Conservation (phyloP, 106 monocot genomes). For the Dioscorea alata region DNA sequence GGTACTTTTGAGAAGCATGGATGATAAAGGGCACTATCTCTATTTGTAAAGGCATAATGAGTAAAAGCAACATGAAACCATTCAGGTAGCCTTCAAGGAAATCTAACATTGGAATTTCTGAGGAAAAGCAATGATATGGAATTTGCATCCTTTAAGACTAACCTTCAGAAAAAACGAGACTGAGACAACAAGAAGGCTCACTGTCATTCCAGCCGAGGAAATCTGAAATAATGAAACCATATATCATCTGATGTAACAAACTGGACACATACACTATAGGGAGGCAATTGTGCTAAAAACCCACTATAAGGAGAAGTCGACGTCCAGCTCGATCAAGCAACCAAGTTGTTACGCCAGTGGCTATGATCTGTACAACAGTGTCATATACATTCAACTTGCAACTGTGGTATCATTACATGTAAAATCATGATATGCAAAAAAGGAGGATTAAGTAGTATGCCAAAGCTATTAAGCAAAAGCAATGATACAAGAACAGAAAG, state of each 20-base stretch:
- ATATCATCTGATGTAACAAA: neutral
- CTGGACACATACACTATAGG: neutral
- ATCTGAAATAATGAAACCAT: constrained; percentile 41
- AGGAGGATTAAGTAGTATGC: too few relatives aligned
- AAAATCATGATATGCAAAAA: too few relatives aligned
- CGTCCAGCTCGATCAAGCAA: constrained; percentile 87
- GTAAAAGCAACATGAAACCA: too few relatives aligned
- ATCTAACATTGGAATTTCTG: too few relatives aligned
- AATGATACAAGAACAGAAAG: too few relatives aligned
- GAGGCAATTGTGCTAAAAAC: constrained; percentile 12
- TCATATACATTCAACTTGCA: neutral
- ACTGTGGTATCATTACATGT: too few relatives aligned
- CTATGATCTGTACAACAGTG: constrained; percentile 50
- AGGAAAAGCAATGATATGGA: too few relatives aligned
- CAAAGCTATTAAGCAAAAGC: too few relatives aligned
- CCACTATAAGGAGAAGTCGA: constrained; percentile 79
- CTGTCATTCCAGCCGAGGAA: constrained; percentile 69
- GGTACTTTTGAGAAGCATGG: neutral
- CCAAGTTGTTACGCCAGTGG: constrained; percentile 87
- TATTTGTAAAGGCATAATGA: neutral
- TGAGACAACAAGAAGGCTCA: constrained; percentile 69
- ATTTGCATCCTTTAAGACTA: neutral
- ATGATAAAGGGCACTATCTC: neutral
- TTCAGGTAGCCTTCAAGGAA: too few relatives aligned
- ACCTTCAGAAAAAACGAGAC: constrained; percentile 80